These are phyloP conservation scores for Sporothrix euskadiensis DNA, from an alignment of 2,329 filamentous ascomycete genomes.

Conservation along the genomic window DNA sequence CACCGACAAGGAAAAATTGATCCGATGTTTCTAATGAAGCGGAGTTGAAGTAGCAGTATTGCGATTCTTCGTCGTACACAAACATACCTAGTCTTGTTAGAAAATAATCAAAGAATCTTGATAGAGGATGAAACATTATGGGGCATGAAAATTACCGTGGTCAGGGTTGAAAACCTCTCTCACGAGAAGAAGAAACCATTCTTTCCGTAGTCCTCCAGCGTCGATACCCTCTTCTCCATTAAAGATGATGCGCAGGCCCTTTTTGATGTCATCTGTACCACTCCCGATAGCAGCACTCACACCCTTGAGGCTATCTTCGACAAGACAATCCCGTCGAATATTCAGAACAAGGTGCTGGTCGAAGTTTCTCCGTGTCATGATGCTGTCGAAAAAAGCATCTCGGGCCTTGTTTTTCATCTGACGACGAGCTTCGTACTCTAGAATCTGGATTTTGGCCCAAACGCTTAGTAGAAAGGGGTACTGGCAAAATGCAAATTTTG, in stretches of 20 bases:
- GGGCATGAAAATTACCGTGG: conserved; percentile 63
- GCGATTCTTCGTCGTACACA: conserved; percentile 85
- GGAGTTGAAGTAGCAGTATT: conserved; percentile 91
- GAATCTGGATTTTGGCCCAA: conserved; percentile 85
- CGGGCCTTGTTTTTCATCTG: conserved; percentile 89
- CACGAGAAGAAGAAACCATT: conserved; percentile 89
- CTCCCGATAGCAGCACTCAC: conserved; percentile 84
- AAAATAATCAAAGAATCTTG: neutral
- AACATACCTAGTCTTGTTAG: conserved; percentile 68
- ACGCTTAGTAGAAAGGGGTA: conserved; percentile 91
- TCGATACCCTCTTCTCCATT: conserved; percentile 88
- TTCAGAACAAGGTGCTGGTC: conserved; percentile 77
- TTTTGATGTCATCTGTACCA: conserved; percentile 83
- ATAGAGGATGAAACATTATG: neutral
- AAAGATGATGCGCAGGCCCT: conserved; percentile 82
- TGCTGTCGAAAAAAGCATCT: conserved; percentile 88
- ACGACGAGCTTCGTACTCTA: conserved; percentile 82
- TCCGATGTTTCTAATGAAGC: conserved; percentile 87
- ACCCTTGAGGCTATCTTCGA: conserved; percentile 81
- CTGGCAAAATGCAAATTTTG: conserved; percentile 84
- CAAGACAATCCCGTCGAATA: conserved; percentile 79
- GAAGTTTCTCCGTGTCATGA: conserved; percentile 71
- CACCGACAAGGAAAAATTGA: conserved; percentile 87
- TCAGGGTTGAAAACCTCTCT: conserved; percentile 89
- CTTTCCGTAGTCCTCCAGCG: conserved; percentile 84